Evolutionary conservation across 441 rosid species (phyloP), one percentile per base, ranked within the genome.

Genomic region (California macrophylla): DNA sequence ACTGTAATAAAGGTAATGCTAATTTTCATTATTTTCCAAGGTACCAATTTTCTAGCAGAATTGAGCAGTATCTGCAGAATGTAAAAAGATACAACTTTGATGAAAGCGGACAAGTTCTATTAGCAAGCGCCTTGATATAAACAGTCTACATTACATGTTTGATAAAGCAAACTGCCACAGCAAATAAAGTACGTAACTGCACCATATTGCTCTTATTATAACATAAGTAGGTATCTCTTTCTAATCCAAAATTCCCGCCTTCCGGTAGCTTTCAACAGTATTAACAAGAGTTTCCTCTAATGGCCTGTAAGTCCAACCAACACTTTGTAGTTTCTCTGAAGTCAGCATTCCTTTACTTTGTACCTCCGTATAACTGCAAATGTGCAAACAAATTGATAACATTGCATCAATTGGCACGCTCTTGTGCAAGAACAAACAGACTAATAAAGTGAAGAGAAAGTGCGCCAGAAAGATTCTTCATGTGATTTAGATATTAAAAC

Each of bases 281-380:
- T 90, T 94, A 12, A 71, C 75, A 0, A 89, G 85, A 58, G 86
- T 90, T 72, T 86, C 86, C 71, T 90, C 92, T 75, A 89, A 36
- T 4, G 87, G 76, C 64, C 87, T 70, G 74, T 69, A 81, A 61
- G 73, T 85, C 97, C 98, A 93, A 29, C 98, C 94, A 15, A 90
- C 76, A 68, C 64, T 83, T 76, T 76, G 88, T 78, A 93, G 45
- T 75, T 86, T 93, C 68, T 83, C 89, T 4, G 96, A 85, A 72
- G 80, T 90, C 75, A 85, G 0, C 12, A 21, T 29, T 3, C 0
- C n/a, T 60, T 38, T 76, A 12, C 71, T 82, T 29, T 60, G 85
- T 20, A 4, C 71, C 69, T 82, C 87, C 0, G 71, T 69, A 77
- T 75, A 90, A 61, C 98, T 93, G 82, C 66, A 67, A 72, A 73